Base-by-base conservation (phyloP, 306 rosid species). In the Inga leiocalycina region DNA sequence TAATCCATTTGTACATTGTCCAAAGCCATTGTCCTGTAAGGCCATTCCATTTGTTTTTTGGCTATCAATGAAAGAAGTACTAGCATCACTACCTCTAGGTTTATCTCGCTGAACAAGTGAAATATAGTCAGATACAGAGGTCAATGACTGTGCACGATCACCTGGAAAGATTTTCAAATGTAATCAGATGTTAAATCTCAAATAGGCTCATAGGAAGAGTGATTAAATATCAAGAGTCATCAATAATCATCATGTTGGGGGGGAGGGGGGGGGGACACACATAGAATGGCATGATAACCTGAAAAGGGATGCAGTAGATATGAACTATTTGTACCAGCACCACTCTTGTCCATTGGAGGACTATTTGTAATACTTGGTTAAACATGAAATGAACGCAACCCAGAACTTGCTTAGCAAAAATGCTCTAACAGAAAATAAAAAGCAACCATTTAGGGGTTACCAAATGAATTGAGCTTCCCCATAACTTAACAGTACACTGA, bases 21-120 rank as follows among this genome's bases (percentile, higher is more conserved):
- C 91, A 80, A 90, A 54, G 82, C 78, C 88, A 86, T 91, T 87
- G 85, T 88, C 89, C 97, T 89, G 90, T 12, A 94, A 86, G 57
- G 83, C 84, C 77, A 79, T 64, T 79, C 87, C 87, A 74, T 88
- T 82, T 75, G 82, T 78, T 80, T 88, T 86, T 84, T 81, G 90
- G 22, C 86, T 86, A 75, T 84, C 91, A 75, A 49, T 62, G 71
- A 75, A 73, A 77, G 59, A 45, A 80, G 79, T 70, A 82, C 81
- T 30, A 56, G 77, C 56, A 83, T 76, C 86, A 86, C 51, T 76
- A 59, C 71, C 84, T 57, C 79, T 57, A 72, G 80, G 84, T 71
- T 49, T 81, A 86, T 77, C 89, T 77, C 74, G 88, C 84, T 90
- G 88, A 81, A 86, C 84, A 35, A 75, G 84, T 24, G 91, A 76